Percentiles rank a stretch among this genome's conserved stretches.
These are phyloP conservation scores for Blastobotrys chiropterorum DNA, from an alignment of 805 yeast genomes.

Conservation along the genomic window DNA sequence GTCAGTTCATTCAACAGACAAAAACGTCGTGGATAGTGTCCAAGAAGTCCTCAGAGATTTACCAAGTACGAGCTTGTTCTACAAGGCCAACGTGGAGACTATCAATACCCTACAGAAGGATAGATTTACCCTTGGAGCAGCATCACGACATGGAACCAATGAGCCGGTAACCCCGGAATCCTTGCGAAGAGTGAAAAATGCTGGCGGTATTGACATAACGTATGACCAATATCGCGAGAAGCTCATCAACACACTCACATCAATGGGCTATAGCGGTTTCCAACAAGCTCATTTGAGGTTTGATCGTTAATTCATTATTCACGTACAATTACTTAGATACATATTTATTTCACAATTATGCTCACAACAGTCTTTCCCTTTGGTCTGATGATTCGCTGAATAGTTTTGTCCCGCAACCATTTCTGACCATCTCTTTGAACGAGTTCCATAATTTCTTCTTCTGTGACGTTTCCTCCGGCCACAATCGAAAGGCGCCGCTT, in stretches of 20 bases:
- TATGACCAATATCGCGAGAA: constrained; percentile 9
- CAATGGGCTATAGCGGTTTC: constrained; percentile 8
- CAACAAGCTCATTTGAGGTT: not conserved
- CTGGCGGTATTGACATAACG: constrained; percentile 1
- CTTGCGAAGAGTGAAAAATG: not conserved
- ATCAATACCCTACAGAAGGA: not conserved
- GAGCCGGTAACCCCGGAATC: not conserved
- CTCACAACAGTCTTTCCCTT: constrained; percentile 19
- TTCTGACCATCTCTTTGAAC: constrained; percentile 31
- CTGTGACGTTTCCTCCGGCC: constrained; percentile 17
- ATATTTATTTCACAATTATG: constrained; percentile 13
- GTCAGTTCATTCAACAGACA: not conserved
- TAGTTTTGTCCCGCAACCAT: constrained; percentile 37
- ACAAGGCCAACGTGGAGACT: not conserved
- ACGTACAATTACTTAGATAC: constrained; percentile 4
- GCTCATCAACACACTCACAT: not conserved
- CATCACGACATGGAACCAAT: not conserved
- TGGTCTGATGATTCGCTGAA: constrained; percentile 47
- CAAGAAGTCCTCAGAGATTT: not conserved
- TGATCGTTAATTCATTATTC: constrained; percentile 2
- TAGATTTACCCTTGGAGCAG: not conserved
- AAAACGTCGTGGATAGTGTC: not conserved
- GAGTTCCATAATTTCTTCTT: constrained; percentile 30
- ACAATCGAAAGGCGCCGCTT: constrained; percentile 14
- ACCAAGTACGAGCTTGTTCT: not conserved